Conservation (phyloP, 2,329 filamentous ascomycete genomes). For the Aspergillus pseudoterreus region DNA sequence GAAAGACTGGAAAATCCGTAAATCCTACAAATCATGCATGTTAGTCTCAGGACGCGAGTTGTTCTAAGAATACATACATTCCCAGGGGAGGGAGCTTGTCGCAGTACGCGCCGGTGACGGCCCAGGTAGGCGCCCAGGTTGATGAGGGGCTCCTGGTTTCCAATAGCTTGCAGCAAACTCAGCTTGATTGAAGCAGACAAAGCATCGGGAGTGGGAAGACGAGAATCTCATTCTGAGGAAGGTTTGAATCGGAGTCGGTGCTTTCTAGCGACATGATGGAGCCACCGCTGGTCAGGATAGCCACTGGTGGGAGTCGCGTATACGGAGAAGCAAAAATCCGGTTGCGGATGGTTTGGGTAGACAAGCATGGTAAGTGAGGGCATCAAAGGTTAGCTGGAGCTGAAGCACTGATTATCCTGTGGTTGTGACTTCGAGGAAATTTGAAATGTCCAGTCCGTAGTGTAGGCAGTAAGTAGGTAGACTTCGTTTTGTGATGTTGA, state of each 20-base stretch:
- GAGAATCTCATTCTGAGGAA: background rate
- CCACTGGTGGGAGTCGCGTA: too few relatives aligned
- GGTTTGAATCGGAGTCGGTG: background rate
- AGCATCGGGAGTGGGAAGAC: conserved; percentile 1
- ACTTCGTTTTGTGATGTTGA: too few relatives aligned
- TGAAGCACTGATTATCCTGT: too few relatives aligned
- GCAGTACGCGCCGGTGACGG: conserved; percentile 24
- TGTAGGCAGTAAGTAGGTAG: too few relatives aligned
- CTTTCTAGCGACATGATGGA: background rate
- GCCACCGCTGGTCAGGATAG: too few relatives aligned
- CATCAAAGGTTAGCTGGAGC: too few relatives aligned
- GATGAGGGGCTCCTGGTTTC: conserved; percentile 16
- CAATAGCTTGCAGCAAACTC: conserved; percentile 10
- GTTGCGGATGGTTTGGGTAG: too few relatives aligned
- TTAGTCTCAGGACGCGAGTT: conserved; percentile 17
- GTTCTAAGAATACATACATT: conserved; percentile 23
- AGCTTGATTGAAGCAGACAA: conserved; percentile 9
- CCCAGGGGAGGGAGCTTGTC: conserved; percentile 12
- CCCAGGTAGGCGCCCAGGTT: conserved; percentile 20
- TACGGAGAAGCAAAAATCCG: too few relatives aligned
- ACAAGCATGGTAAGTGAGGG: too few relatives aligned
- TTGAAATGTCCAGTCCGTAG: too few relatives aligned
- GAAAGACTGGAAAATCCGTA: background rate
- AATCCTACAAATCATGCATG: conserved; percentile 5
- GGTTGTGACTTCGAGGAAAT: too few relatives aligned